These are phyloP conservation scores for Xylariaceae sp. DNA, from an alignment of 2,329 filamentous ascomycete genomes.

Conservation along the genomic window DNA sequence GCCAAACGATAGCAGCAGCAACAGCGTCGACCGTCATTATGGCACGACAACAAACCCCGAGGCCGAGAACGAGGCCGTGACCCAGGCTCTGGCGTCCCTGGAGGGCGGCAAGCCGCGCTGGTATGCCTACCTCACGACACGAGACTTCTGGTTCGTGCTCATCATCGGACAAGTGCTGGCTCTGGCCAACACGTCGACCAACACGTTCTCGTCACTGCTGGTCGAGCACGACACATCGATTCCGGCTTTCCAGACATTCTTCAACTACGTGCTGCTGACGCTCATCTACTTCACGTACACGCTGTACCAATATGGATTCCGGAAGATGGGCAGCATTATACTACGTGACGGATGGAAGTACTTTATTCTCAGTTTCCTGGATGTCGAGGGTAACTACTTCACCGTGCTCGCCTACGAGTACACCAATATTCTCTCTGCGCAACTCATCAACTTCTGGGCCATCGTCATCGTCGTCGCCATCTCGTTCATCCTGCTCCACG, in stretches of 20 bases:
- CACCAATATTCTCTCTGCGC: conserved; percentile 86
- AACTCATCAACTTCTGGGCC: conserved; percentile 98
- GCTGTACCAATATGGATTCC: conserved; percentile 71
- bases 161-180: conserved; percentile 76
- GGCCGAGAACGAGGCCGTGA: conserved; percentile 37
- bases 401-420: conserved; percentile 89
- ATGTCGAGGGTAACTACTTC: conserved; percentile 97
- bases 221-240: conserved; percentile 64
- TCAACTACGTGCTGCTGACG: conserved; percentile 85
- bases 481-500: conserved; percentile 74
- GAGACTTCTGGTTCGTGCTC: conserved; percentile 83
- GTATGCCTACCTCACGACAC: conserved; percentile 74
- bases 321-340: conserved; percentile 60
- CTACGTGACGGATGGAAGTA: conserved; percentile 83
- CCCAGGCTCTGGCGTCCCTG: conserved; percentile 49
- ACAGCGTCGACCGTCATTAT: conserved; percentile 16
- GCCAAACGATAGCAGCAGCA: conserved; percentile 14
- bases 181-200: conserved; percentile 86
- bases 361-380: conserved; percentile 84
- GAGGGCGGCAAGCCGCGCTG: conserved; percentile 51
- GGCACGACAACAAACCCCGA: neutral
- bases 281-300: conserved; percentile 77
- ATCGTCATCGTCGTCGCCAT: conserved; percentile 87
- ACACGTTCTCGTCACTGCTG: conserved; percentile 81
- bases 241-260: conserved; percentile 90